Evolutionary conservation across 257 asterid species (phyloP), one percentile per base, ranked within the genome.

Genomic region (Solanum sitiens): DNA sequence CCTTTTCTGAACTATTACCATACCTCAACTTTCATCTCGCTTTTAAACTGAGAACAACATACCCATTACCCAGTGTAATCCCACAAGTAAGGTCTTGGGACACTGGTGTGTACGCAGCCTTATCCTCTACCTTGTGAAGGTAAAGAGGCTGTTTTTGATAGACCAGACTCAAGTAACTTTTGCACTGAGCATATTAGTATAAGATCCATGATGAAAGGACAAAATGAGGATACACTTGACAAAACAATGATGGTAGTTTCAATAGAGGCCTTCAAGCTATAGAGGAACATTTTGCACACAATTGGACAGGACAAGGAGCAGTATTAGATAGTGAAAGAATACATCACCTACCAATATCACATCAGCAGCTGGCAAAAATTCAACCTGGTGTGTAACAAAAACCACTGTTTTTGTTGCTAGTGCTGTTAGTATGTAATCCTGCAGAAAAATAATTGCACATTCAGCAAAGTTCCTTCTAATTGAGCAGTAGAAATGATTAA

Each of bases 311-410:
- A 75, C 86, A 82, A 50, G 70, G 44, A 50, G 45, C 20, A 35
- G 39, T 33, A 83, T 32, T 84, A 53, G 75, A 44, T 63, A 86
- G 33, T 37, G 83, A 86, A 50, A 53, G 83, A 47, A 61, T 35
- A 40, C 32, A 87, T 21, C 35, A 79, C 91, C 45, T 97, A 97
- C 99, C 99, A 97, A 87, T 90, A 97, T 97, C 94, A 97, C 89
- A 92, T 97, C 99, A 84, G 97, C 98, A 83, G 98, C 95, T 6
- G 99, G 98, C 91, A 97, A 90, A 93, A 94, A 96, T 92, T 97
- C 99, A 90, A 97, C 98, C 92, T 97, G 99, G 91, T 97, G 99
- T 72, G 99, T 97, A 86, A 97, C 99, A 84, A 92, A 97, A 86
- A 97, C 91, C 84, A 95, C 98, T 11, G 99, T 97, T 90, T 94